Evolutionary conservation across 805 yeast species (phyloP).

Genomic region (Yamadazyma sp.): DNA sequence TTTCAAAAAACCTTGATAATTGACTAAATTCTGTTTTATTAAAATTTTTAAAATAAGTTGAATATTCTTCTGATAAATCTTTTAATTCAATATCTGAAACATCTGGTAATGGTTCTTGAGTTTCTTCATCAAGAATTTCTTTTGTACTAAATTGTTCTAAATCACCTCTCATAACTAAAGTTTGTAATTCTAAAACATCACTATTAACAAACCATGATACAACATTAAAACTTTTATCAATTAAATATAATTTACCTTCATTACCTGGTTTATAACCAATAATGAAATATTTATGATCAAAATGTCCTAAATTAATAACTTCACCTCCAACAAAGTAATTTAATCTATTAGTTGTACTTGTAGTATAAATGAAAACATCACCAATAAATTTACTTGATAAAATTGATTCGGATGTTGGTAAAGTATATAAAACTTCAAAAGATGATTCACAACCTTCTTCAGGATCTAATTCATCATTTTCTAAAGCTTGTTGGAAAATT

Average conservation of each 20-base stretch:
- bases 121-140: slow-evolving; percentile 30
- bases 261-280: slow-evolving; percentile 81
- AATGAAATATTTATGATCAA: slow-evolving; percentile 80
- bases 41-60: slow-evolving; percentile 50
- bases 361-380: slow-evolving; percentile 91
- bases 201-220: slow-evolving; percentile 78
- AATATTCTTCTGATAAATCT: slow-evolving; percentile 50
- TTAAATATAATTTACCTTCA: slow-evolving; percentile 84
- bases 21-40: slow-evolving; percentile 68
- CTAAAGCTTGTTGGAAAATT: slow-evolving; percentile 59
- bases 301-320: slow-evolving; percentile 87
- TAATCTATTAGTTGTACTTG: slow-evolving; percentile 73
- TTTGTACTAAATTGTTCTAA: slow-evolving; percentile 56
- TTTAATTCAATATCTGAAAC: slow-evolving; percentile 47
- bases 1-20: slow-evolving; percentile 89
- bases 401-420: slow-evolving; percentile 64
- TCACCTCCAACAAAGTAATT: slow-evolving; percentile 95
- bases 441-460: slow-evolving; percentile 90
- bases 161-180: slow-evolving; percentile 93
- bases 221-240: slow-evolving; percentile 86
- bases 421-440: slow-evolving; percentile 80
- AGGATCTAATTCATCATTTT: slow-evolving; percentile 54
- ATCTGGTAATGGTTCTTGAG: slow-evolving; percentile 39
- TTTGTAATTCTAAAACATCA: slow-evolving; percentile 90
- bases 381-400: slow-evolving; percentile 96